Evolutionary conservation across 345 rosid genomes (phyloP), one percentile per base, ranked within the genome.

Genomic region (Conringia planisiliqua): DNA sequence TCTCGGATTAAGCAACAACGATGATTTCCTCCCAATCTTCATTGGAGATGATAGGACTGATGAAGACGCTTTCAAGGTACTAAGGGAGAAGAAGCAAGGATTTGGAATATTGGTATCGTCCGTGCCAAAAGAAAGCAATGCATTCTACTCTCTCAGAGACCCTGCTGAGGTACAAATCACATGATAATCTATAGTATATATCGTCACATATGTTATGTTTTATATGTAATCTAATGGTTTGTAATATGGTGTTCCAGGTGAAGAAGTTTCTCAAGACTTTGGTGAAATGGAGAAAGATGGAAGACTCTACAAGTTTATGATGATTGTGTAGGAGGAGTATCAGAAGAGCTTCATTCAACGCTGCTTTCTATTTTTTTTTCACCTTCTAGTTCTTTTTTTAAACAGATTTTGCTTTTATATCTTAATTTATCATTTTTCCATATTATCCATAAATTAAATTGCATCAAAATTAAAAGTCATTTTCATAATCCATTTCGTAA

Each of bases 51-150:
- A 96, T 71, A 85, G 63, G 63, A 83, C 87, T 0, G 99, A 95
- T 79, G 99, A 95, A 72, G 98, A 95, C 74, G 99, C 98, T 27
- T 92, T 96, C 78, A 92, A 90, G 90, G 89, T 89, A 20, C 73
- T 95, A 6, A 73, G 89, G 10, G 80, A 89, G 7, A 78, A 84
- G 42, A 84, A 84, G 6, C 73, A 59, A 51, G 99, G 99, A 4
- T 90, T 76, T 73, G 99, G 99, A 6, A 92, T 95, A 51, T 78
- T 95, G 68, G 99, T 92, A 12, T 92, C 98, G 22, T 70, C 97
- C 0, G 83, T 70, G 12, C 97, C 98, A 4, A 92, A 92, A 81
- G 94, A 92, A 71, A 90, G 87, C 68, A 78, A 78, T 11, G 98
- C 98, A 4, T 77, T 81, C 30, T 90, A 86, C 84, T 92, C 99